Conservation (phyloP, 2,329 filamentous ascomycete genomes). For the Elsinoe perseae region DNA sequence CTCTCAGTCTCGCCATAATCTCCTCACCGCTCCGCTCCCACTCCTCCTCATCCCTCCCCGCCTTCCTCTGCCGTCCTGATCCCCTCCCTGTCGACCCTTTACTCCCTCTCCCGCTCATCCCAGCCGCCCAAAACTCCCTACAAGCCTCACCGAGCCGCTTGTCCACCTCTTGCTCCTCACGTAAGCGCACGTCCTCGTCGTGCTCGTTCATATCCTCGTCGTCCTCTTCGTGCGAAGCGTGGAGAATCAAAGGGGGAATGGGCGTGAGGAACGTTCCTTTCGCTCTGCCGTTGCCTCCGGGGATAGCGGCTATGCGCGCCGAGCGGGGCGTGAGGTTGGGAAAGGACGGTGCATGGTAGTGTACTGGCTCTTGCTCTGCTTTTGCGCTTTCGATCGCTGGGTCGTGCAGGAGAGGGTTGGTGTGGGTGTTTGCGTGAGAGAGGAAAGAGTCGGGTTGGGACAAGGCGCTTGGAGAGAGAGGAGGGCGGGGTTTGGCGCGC, state of each 20-base stretch:
- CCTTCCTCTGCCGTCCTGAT: neutral
- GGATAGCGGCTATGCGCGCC: neutral
- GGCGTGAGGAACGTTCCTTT: neutral
- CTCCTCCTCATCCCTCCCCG: neutral
- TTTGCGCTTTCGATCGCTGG: neutral
- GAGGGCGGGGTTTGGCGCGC: neutral
- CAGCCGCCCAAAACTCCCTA: neutral
- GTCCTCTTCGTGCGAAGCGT: neutral
- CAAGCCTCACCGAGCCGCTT: neutral
- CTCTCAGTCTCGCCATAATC: constrained; percentile 12
- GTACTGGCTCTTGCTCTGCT: neutral
- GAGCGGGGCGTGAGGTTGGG: neutral
- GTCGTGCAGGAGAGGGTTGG: neutral
- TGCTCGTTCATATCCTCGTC: neutral
- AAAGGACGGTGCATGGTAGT: neutral
- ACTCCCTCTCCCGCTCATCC: neutral
- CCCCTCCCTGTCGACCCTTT: neutral
- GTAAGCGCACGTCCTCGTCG: neutral
- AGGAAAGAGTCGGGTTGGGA: neutral
- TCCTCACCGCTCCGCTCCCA: neutral
- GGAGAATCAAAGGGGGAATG: neutral
- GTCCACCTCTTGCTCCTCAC: constrained; percentile 6
- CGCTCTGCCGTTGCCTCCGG: neutral
- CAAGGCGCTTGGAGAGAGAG: neutral
- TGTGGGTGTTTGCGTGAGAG: neutral